Evolutionary conservation across 176 grass and related monocot genomes (phyloP).

Genomic region (Rhynchospora tenuis): DNA sequence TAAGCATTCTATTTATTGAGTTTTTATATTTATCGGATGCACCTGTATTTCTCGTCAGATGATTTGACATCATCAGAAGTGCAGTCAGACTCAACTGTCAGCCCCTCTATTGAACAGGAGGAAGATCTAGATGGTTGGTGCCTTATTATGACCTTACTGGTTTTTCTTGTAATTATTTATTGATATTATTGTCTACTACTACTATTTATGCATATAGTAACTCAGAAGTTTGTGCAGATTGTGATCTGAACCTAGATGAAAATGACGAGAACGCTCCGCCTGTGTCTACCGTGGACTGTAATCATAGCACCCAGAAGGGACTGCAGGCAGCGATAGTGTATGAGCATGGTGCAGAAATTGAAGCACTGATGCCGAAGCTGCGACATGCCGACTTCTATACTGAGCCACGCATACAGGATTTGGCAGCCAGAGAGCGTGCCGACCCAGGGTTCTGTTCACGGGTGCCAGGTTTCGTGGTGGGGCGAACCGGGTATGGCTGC

Average conservation of each 20-base stretch:
- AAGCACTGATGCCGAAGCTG: slow-evolving; percentile 47
- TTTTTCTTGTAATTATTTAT: not conserved
- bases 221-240: slow-evolving; percentile 7
- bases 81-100: not conserved
- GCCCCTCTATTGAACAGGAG: slow-evolving; percentile 8
- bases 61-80: slow-evolving; percentile 13
- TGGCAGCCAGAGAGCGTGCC: slow-evolving; percentile 43
- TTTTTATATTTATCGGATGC: not conserved
- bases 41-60: slow-evolving; percentile 10
- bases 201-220: not conserved
- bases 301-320: slow-evolving; percentile 26
- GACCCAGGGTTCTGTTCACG: slow-evolving; percentile 50
- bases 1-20: not conserved
- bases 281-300: not conserved
- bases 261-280: slow-evolving; percentile 18
- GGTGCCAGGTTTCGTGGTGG: slow-evolving; percentile 48
- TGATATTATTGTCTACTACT: not conserved
- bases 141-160: not conserved
- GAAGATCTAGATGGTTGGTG: slow-evolving; percentile 21
- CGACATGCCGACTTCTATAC: slow-evolving; percentile 60
- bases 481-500: slow-evolving; percentile 48
- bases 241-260: slow-evolving; percentile 22
- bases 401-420: slow-evolving; percentile 44
- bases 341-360: slow-evolving; percentile 39
- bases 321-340: slow-evolving; percentile 38